A percentile compares a stretch with the other conserved stretches of the same genome.
phyloP scores from a whole-genome alignment of 1,284 basidiomycete species.

The Apiotrichum veenhuisii region DNA sequence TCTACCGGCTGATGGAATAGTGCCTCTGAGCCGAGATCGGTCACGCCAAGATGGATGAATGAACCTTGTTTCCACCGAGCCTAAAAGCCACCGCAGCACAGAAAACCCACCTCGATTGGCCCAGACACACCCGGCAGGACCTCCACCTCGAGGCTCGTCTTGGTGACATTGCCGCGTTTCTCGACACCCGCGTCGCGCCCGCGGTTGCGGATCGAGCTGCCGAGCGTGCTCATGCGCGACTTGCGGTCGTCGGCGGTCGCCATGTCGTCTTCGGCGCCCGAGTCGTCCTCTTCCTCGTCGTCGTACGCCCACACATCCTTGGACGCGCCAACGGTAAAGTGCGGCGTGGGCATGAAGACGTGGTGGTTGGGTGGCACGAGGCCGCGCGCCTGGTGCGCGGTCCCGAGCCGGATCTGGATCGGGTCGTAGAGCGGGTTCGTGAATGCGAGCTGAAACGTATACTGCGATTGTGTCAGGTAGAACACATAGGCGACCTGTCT shows the following conservation, averaged over 20 bases:
- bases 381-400: conserved; percentile 57
- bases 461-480: conserved; percentile 41
- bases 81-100: too few relatives aligned
- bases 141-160: conserved; percentile 57
- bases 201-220: conserved; percentile 31
- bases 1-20: too few relatives aligned
- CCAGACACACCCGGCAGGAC: conserved; percentile 18
- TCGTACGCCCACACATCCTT: conserved; percentile 96
- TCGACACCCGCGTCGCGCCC: conserved; percentile 38
- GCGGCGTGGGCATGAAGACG: conserved; percentile 65
- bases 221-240: conserved; percentile 46
- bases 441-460: conserved; percentile 80
- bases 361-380: conserved; percentile 21
- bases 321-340: conserved; percentile 78
- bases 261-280: conserved; percentile 52
- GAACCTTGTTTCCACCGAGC: too few relatives aligned
- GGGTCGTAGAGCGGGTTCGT: conserved; percentile 92
- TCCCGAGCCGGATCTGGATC: conserved; percentile 72
- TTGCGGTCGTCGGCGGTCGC: conserved; percentile 26
- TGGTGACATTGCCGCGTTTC: conserved; percentile 72
- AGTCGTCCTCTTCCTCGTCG: conserved; percentile 73
- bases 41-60: too few relatives aligned
- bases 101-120: conserved; percentile 22
- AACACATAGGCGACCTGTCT: not conserved
- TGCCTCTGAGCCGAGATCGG: too few relatives aligned